Evolutionary conservation across 2,329 filamentous ascomycete genomes (phyloP).

Genomic region (Nothophaeocryptopus gaeumannii): DNA sequence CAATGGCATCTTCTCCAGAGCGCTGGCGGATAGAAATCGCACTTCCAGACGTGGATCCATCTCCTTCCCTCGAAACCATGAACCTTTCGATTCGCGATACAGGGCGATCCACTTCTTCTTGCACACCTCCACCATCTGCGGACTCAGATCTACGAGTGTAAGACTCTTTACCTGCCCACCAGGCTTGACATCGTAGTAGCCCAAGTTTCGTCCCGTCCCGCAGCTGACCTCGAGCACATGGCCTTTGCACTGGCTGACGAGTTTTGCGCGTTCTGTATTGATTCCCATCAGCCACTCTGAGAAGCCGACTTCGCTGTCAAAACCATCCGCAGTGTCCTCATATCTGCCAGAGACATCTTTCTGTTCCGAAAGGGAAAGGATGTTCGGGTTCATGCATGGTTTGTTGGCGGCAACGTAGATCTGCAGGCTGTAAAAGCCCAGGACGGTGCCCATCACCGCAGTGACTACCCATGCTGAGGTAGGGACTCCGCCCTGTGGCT

Average conservation of each 20-base stretch:
- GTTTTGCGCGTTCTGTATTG: conserved; percentile 39
- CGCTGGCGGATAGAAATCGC: conserved; percentile 45
- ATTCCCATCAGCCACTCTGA: conserved; percentile 45
- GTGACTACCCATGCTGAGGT: not conserved
- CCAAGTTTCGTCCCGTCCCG: conserved; percentile 49
- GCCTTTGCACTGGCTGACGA: conserved; percentile 42
- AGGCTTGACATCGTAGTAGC: conserved; percentile 39
- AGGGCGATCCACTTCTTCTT: conserved; percentile 48
- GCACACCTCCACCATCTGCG: conserved; percentile 48
- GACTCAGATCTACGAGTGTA: conserved; percentile 48
- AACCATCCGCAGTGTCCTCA: conserved; percentile 44
- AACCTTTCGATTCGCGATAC: conserved; percentile 22
- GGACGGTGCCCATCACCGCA: conserved; percentile 27
- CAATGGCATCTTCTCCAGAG: conserved; percentile 42
- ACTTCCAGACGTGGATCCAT: conserved; percentile 26
- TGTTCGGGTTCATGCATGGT: conserved; percentile 24
- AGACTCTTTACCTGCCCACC: conserved; percentile 39
- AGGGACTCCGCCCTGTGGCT: no score
- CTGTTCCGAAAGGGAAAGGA: conserved; percentile 29
- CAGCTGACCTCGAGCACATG: conserved; percentile 51
- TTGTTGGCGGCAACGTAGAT: conserved; percentile 36
- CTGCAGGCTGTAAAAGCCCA: conserved; percentile 42
- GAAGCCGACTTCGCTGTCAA: conserved; percentile 47
- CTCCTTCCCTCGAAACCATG: conserved; percentile 8
- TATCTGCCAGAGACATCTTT: conserved; percentile 47